Conservation (phyloP, 2,329 filamentous ascomycete genomes). For the Penicillium sp. region DNA sequence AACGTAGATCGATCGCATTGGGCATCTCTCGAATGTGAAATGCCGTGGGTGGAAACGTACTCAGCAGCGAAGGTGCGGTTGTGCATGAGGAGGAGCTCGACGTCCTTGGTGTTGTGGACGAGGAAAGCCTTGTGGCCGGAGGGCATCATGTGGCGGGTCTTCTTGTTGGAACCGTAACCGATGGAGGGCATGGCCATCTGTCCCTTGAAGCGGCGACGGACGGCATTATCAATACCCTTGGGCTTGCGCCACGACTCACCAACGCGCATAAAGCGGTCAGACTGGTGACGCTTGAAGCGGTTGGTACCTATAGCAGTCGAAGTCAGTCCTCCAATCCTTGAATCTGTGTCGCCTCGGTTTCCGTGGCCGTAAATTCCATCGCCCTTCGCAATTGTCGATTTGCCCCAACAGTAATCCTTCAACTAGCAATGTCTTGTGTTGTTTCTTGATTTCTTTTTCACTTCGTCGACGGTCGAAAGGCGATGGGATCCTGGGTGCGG, state of each 20-base stretch:
- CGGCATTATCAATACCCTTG: slow-evolving; percentile 99
- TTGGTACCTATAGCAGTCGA: slow-evolving; percentile 69
- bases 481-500: slow-evolving; percentile 23
- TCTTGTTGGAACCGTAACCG: slow-evolving; percentile 98
- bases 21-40: neutral
- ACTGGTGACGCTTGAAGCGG: slow-evolving; percentile 96
- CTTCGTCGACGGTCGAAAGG: slow-evolving; percentile 18
- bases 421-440: neutral
- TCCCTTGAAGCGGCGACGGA: slow-evolving; percentile 96
- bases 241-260: slow-evolving; percentile 95
- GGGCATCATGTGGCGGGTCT: slow-evolving; percentile 98
- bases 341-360: slow-evolving; percentile 4
- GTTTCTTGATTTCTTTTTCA: slow-evolving; percentile 7
- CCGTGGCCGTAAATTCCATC: slow-evolving; percentile 5
- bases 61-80: slow-evolving; percentile 99
- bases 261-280: slow-evolving; percentile 93
- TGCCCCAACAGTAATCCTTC: neutral
- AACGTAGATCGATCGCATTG: neutral
- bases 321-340: slow-evolving; percentile 45
- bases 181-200: slow-evolving; percentile 98
- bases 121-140: slow-evolving; percentile 99
- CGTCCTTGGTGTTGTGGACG: slow-evolving; percentile 93
- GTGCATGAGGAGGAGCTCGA: slow-evolving; percentile 99
- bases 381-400: neutral
- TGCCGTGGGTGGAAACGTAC: slow-evolving; percentile 59